Conservation (phyloP, 805 yeast species). For the Nakazawaea holstii region DNA sequence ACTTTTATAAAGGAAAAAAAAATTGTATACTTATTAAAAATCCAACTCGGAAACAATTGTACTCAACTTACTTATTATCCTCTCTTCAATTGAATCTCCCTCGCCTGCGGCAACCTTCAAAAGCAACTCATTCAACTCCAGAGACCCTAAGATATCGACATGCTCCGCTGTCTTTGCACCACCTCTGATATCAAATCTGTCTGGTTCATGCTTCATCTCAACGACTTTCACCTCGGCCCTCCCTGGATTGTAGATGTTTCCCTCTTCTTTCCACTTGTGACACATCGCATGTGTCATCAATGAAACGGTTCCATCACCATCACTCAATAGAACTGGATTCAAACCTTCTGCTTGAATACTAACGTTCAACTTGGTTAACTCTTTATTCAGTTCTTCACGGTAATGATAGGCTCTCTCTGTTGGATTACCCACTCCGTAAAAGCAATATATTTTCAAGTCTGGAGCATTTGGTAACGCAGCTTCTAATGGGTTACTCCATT, state of each 20-base stretch:
- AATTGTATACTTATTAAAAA: conserved; percentile 24
- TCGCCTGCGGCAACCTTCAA: conserved; percentile 78
- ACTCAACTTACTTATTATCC: conserved; percentile 51
- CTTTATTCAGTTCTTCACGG: conserved; percentile 57
- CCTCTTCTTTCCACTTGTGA: conserved; percentile 77
- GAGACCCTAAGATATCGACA: conserved; percentile 92
- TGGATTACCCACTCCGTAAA: conserved; percentile 95
- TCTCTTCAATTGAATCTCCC: conserved; percentile 62
- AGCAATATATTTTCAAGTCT: conserved; percentile 79
- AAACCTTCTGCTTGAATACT: conserved; percentile 62
- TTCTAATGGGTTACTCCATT: conserved; percentile 95
- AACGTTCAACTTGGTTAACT: conserved; percentile 50
- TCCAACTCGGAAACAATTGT: conserved; percentile 57
- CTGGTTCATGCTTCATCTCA: conserved; percentile 92
- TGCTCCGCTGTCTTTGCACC: conserved; percentile 98
- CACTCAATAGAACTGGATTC: conserved; percentile 73
- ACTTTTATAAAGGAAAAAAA: too few relatives aligned
- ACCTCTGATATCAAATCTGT: conserved; percentile 88
- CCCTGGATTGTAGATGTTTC: conserved; percentile 76
- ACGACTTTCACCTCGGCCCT: conserved; percentile 67
- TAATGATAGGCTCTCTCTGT: conserved; percentile 92
- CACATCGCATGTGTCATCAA: conserved; percentile 83
- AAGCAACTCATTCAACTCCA: conserved; percentile 84
- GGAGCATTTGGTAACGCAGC: conserved; percentile 92
- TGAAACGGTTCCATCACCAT: conserved; percentile 96